Conservation (phyloP, 2,329 filamentous ascomycete species). For the Botrytis sinoallii region DNA sequence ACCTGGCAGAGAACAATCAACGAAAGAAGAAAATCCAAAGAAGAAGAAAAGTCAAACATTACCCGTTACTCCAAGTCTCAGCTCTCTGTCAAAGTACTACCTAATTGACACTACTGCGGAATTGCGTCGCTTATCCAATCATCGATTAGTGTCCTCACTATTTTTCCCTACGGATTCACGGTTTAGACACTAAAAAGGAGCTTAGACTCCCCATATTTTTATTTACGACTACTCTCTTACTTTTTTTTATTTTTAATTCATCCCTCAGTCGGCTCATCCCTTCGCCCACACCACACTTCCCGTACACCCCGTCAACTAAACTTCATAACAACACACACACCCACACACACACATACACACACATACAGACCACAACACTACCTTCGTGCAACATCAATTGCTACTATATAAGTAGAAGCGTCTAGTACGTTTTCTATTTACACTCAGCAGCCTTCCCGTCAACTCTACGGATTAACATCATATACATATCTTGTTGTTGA, state of each 20-base stretch:
- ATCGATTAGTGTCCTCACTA: neutral
- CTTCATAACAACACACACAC: neutral
- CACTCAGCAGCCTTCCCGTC: neutral
- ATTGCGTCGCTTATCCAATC: conserved; percentile 1
- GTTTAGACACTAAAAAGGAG: conserved; percentile 10
- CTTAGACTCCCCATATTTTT: conserved; percentile 15
- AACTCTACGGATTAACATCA: neutral
- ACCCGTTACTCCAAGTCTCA: conserved; percentile 10
- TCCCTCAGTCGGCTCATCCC: conserved; percentile 3
- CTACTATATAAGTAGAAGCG: conserved; percentile 16
- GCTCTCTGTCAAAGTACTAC: conserved; percentile 7
- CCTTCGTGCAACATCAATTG: conserved; percentile 16
- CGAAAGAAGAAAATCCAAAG: neutral
- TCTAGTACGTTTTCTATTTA: neutral
- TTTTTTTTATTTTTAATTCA: conserved; percentile 2
- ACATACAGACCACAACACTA: neutral
- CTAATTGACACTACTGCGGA: neutral
- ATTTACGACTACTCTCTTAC: neutral
- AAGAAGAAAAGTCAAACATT: neutral
- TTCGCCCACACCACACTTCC: conserved; percentile 8
- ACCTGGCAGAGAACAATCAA: neutral
- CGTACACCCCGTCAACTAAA: conserved; percentile 11
- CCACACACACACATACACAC: neutral
- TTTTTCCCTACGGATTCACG: neutral
- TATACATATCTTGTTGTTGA: conserved; percentile 8